A percentile compares a stretch with the other conserved stretches of the same genome.
These are phyloP conservation scores for Suillus lakei DNA, from an alignment of 768 basidiomycete species.

Conservation along the genomic window DNA sequence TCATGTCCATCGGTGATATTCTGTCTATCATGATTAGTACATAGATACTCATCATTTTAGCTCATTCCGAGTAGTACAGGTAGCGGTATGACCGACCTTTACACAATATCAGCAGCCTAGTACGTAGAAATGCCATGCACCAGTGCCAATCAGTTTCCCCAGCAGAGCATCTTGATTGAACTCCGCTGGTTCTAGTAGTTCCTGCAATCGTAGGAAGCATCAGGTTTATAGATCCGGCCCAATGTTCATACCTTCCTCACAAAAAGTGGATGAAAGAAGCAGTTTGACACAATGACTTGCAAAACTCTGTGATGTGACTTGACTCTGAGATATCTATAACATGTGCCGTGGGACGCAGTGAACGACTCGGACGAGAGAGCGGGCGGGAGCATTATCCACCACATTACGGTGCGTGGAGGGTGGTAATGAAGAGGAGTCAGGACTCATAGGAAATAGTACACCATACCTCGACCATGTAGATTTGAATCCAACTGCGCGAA, in stretches of 20 bases:
- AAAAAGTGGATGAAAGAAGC: constrained; percentile 57
- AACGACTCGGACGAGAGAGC: background rate
- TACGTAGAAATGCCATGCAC: too few relatives aligned
- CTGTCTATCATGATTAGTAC: too few relatives aligned
- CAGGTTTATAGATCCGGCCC: background rate
- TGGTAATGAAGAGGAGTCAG: too few relatives aligned
- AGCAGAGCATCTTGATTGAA: constrained; percentile 27
- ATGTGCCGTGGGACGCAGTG: background rate
- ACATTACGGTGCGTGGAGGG: too few relatives aligned
- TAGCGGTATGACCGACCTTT: too few relatives aligned
- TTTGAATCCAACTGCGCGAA: too few relatives aligned
- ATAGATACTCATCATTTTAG: too few relatives aligned
- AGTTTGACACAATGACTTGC: constrained; percentile 71
- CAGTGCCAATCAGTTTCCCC: constrained; percentile 46
- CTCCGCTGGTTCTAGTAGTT: constrained; percentile 19
- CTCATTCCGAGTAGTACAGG: too few relatives aligned
- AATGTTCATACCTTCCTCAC: constrained; percentile 58
- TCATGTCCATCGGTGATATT: constrained; percentile 45
- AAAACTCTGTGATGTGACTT: constrained; percentile 77
- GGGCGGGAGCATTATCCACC: too few relatives aligned
- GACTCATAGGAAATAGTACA: too few relatives aligned
- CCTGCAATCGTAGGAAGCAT: constrained; percentile 48
- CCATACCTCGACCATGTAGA: too few relatives aligned
- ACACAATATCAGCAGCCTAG: too few relatives aligned
- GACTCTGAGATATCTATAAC: constrained; percentile 43